A percentile compares a stretch with the other conserved stretches of the same genome.
These are phyloP conservation scores for Darksidea phi DNA, from an alignment of 495 filamentous ascomycete genomes.

Conservation along the genomic window DNA sequence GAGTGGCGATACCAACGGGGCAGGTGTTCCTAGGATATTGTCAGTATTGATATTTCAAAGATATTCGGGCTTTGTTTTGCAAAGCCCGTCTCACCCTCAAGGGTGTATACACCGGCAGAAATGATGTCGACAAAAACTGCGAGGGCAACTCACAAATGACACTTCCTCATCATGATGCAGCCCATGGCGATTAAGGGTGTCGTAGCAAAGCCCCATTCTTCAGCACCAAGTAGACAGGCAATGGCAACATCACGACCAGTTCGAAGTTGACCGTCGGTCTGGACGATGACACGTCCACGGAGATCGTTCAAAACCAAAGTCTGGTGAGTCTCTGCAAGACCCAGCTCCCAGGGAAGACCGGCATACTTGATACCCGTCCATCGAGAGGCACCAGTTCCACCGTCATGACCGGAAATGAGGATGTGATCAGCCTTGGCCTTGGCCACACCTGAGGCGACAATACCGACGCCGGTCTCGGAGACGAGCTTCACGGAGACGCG, in stretches of 20 bases:
- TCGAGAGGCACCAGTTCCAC: slow-evolving; percentile 94
- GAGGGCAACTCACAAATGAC: slow-evolving; percentile 44
- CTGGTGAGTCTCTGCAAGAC: slow-evolving; percentile 97
- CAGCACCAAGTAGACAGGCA: slow-evolving; percentile 91
- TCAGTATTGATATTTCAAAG: background rate
- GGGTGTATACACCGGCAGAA: no score
- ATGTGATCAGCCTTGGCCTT: slow-evolving; percentile 99
- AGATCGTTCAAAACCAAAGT: slow-evolving; percentile 98
- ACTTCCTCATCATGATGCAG: slow-evolving; percentile 93
- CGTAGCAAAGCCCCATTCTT: slow-evolving; percentile 99
- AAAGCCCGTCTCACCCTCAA: no score
- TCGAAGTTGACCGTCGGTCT: slow-evolving; percentile 94
- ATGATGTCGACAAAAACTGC: no score
- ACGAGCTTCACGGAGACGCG: slow-evolving; percentile 98
- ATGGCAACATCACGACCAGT: slow-evolving; percentile 96
- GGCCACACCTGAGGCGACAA: slow-evolving; percentile 96
- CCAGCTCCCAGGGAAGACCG: slow-evolving; percentile 96
- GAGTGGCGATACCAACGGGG: slow-evolving; percentile 95
- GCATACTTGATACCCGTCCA: slow-evolving; percentile 99
- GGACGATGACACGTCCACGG: slow-evolving; percentile 92
- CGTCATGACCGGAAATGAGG: slow-evolving; percentile 95
- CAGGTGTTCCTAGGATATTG: slow-evolving; percentile 68
- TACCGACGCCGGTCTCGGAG: slow-evolving; percentile 96
- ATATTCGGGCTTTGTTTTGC: no score
- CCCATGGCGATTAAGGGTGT: slow-evolving; percentile 96